phyloP scores from a whole-genome alignment of 2,329 filamentous ascomycete species.

The Bimuria novae-zelandiae region DNA sequence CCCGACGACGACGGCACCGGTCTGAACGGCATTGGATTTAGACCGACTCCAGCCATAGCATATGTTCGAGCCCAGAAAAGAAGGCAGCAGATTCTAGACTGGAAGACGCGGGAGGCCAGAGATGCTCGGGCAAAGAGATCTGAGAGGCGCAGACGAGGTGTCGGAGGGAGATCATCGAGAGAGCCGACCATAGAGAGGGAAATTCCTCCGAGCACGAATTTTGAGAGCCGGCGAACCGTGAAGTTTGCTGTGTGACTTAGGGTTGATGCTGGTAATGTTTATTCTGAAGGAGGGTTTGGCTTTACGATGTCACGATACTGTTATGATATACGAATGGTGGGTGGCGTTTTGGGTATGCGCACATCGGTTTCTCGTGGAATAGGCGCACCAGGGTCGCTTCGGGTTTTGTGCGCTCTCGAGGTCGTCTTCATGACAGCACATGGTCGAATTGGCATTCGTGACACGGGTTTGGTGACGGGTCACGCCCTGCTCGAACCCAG shows the following conservation, averaged over 20 bases:
- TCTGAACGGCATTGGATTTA: slow-evolving; percentile 67
- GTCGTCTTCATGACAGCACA: background rate
- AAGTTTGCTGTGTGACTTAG: slow-evolving; percentile 37
- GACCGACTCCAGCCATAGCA: slow-evolving; percentile 63
- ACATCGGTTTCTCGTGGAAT: slow-evolving; percentile 52
- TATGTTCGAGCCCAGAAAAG: slow-evolving; percentile 61
- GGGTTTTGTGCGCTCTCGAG: background rate
- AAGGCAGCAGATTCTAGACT: slow-evolving; percentile 63
- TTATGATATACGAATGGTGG: slow-evolving; percentile 43
- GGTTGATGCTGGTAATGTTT: slow-evolving; percentile 1
- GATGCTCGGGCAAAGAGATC: slow-evolving; percentile 63
- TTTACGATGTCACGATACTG: slow-evolving; percentile 13
- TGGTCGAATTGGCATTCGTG: background rate
- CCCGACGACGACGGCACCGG: slow-evolving; percentile 66
- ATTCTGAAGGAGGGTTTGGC: background rate
- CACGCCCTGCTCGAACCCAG: background rate
- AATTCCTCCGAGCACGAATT: slow-evolving; percentile 18
- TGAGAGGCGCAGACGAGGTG: slow-evolving; percentile 52
- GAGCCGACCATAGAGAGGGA: slow-evolving; percentile 38
- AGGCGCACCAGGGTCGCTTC: slow-evolving; percentile 1
- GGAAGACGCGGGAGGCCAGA: slow-evolving; percentile 61
- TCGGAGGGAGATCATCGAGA: slow-evolving; percentile 31
- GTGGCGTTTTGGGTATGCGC: slow-evolving; percentile 74
- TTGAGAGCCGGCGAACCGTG: slow-evolving; percentile 29
- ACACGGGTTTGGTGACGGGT: background rate